Evolutionary conservation across 495 filamentous ascomycete species (phyloP).

Genomic region (Hypomontagnella monticulosa): DNA sequence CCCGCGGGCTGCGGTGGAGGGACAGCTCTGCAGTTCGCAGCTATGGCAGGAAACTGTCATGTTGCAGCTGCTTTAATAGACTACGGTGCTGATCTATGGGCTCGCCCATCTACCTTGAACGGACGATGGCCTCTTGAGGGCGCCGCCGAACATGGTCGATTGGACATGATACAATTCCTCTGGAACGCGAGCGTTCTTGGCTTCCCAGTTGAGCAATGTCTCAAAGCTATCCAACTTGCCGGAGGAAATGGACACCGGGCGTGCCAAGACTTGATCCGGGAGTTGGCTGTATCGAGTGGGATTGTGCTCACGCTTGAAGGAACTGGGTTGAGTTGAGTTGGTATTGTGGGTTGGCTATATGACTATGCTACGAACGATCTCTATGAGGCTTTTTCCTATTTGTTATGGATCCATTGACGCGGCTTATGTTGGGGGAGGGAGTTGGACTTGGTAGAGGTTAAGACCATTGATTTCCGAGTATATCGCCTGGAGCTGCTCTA

Average conservation of each 20-base stretch:
- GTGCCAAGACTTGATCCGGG: constrained; percentile 21
- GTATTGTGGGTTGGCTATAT: background rate
- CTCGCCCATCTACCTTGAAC: constrained; percentile 27
- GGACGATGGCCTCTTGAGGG: constrained; percentile 56
- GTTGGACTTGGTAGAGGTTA: no score
- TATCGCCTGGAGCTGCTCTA: no score
- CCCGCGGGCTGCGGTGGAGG: constrained; percentile 34
- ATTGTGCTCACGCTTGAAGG: constrained; percentile 18
- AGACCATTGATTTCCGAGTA: no score
- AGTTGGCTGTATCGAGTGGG: constrained; percentile 18
- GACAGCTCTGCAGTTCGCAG: constrained; percentile 38
- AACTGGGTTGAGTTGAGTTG: background rate
- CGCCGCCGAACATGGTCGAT: constrained; percentile 55
- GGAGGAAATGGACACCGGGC: constrained; percentile 18
- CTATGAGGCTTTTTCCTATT: no score
- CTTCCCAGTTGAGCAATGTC: constrained; percentile 28
- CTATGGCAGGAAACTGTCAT: constrained; percentile 37
- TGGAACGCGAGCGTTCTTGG: constrained; percentile 41
- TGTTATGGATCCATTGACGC: no score
- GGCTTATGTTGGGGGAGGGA: no score
- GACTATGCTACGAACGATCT: no score
- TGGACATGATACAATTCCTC: constrained; percentile 58
- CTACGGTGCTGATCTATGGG: constrained; percentile 30
- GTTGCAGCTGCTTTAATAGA: constrained; percentile 35
- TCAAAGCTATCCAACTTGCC: constrained; percentile 27